Base-by-base conservation (phyloP, 805 yeast genomes). In the Metschnikowia dekortorum region DNA sequence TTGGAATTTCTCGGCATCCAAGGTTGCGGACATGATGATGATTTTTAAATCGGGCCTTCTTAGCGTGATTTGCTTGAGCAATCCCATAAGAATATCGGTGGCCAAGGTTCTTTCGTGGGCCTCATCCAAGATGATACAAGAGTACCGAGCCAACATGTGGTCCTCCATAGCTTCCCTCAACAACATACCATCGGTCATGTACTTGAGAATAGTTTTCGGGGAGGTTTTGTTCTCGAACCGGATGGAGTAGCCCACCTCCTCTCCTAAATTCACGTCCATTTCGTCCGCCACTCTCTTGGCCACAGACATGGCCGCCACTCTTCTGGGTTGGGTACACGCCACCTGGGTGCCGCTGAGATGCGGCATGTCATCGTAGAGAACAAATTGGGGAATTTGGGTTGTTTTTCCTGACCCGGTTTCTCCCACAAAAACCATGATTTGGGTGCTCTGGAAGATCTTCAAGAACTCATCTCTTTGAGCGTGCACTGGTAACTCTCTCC, bases 401-500 rank as follows among this genome's bases (percentile, higher is more conserved):
- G 98, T 92, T 70, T 92, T 92, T 81, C 99, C 99, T 31, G 97
- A 89, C 74, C 99, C 99, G 5, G 99, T 92, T 67, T 92, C 99
- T 75, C 99, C 99, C 47, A 94, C 98, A 69, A 94, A 89, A 35
- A 92, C 98, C 95, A 94, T 87, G 65, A 92, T 87, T 70, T 92
- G 99, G 36, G 92, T 83, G 18, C 79, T 72, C 55, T 92, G 98
- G 70, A 86, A 94, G 51, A 88, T 82, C 56, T 79, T 76, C 51
- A 94, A 77, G 66, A 94, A 94, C 69, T 92, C 96, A 47, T 82
- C 86, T 65, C 98, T 79, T 70, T 94, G 97, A 30, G 90, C 82
- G 69, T 92, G 96, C 18, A 94, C 98, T 2, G 99, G 99, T 53
- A 94, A 76, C 54, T 88, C 87, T 57, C 96, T 80, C 70, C 99